phyloP scores from a whole-genome alignment of 2,329 filamentous ascomycete genomes.

The Arthrobotrys sinensis region DNA sequence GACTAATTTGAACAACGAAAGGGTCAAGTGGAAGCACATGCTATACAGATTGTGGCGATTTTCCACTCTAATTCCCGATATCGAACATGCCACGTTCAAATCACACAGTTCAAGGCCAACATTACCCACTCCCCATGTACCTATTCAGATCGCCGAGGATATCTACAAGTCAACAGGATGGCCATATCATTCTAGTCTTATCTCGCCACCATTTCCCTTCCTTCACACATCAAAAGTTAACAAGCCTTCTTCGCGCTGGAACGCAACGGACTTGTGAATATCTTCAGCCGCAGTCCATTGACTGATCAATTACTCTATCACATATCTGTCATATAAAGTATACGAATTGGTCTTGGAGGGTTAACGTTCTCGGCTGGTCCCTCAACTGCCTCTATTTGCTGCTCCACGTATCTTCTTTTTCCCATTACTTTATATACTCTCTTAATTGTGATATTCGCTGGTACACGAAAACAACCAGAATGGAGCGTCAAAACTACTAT shows the following conservation, averaged over 20 bases:
- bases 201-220: too few relatives aligned
- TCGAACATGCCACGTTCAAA: too few relatives aligned
- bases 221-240: background rate
- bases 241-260: background rate
- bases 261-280: background rate
- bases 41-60: too few relatives aligned
- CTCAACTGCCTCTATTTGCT: background rate
- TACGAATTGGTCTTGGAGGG: background rate
- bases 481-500: conserved; percentile 36
- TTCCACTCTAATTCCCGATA: too few relatives aligned
- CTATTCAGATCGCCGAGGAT: too few relatives aligned
- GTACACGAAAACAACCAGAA: background rate
- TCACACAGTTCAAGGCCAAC: too few relatives aligned
- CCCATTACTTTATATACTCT: too few relatives aligned
- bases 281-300: background rate
- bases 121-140: too few relatives aligned
- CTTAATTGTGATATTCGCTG: background rate
- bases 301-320: background rate
- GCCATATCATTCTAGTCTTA: too few relatives aligned
- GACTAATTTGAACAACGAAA: too few relatives aligned
- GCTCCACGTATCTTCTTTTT: background rate
- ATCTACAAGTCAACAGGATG: too few relatives aligned
- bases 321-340: background rate
- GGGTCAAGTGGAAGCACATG: background rate
- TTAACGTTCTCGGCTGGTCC: background rate